Conservation (phyloP, 345 rosid species). For the Reutealis trisperma region DNA sequence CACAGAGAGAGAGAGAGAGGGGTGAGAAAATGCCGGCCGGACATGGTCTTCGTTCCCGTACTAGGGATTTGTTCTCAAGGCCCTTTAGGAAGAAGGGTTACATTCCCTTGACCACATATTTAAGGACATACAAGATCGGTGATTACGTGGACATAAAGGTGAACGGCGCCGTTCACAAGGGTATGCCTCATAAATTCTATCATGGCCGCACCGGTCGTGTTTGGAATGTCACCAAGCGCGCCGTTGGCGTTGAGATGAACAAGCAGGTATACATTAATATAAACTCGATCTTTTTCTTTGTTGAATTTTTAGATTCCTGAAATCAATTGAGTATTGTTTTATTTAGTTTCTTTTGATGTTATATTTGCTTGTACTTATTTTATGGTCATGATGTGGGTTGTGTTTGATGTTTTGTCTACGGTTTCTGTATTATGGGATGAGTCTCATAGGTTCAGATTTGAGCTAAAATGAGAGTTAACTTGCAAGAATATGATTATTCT, state of each 20-base stretch:
- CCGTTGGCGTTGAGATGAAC: slow-evolving; percentile 76
- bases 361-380: no score
- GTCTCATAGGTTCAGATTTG: not conserved
- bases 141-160: slow-evolving; percentile 71
- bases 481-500: not conserved
- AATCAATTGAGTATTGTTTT: not conserved
- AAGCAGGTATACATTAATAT: slow-evolving; percentile 48
- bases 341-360: not conserved
- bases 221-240: slow-evolving; percentile 84
- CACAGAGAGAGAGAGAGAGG: not conserved
- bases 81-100: slow-evolving; percentile 79
- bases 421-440: no score
- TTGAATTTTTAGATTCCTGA: not conserved
- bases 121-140: slow-evolving; percentile 64
- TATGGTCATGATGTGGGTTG: no score
- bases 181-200: slow-evolving; percentile 85
- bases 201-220: slow-evolving; percentile 81
- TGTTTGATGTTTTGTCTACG: not conserved
- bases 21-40: slow-evolving; percentile 70
- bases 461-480: no score
- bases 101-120: slow-evolving; percentile 67
- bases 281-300: not conserved
- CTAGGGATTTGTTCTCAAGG: slow-evolving; percentile 66
- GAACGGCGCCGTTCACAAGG: slow-evolving; percentile 79
- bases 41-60: slow-evolving; percentile 63